These are phyloP conservation scores for Auxenochlorella protothecoides DNA, from an alignment of 139 green algal genomes.

Conservation along the genomic window DNA sequence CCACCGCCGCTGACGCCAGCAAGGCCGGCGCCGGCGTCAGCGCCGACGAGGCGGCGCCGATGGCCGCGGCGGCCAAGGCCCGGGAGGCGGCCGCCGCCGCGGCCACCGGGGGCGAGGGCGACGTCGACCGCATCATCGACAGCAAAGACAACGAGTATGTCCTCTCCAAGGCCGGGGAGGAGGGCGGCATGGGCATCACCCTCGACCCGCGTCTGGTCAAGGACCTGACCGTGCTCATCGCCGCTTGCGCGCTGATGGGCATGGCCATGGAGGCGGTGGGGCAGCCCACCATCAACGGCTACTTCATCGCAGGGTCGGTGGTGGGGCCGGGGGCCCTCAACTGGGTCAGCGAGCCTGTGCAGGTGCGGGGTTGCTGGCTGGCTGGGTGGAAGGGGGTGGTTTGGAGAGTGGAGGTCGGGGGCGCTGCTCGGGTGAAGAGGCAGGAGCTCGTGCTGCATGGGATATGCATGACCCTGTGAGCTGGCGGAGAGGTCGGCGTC, in stretches of 20 bases:
- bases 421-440: neutral
- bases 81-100: neutral
- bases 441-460: no score
- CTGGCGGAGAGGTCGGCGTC: neutral
- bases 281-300: slow-evolving; percentile 91
- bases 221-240: slow-evolving; percentile 71
- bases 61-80: neutral
- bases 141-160: slow-evolving; percentile 95
- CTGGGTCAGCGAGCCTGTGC: slow-evolving; percentile 51
- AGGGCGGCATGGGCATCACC: slow-evolving; percentile 67
- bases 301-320: slow-evolving; percentile 84
- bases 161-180: slow-evolving; percentile 81
- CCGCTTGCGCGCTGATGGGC: slow-evolving; percentile 55
- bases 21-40: neutral
- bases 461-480: no score
- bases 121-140: slow-evolving; percentile 91
- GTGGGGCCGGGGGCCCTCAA: slow-evolving; percentile 83
- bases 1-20: neutral
- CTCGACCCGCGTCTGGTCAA: slow-evolving; percentile 78
- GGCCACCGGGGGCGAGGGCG: slow-evolving; percentile 26
- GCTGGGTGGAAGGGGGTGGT: neutral
- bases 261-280: slow-evolving; percentile 58
- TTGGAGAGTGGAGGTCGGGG: neutral
- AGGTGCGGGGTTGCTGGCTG: slow-evolving; percentile 6
- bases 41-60: neutral